Evolutionary conservation across 192 early-diverging fungal species (phyloP), one percentile per base, ranked within the genome.

Genomic region (Podila epigama): DNA sequence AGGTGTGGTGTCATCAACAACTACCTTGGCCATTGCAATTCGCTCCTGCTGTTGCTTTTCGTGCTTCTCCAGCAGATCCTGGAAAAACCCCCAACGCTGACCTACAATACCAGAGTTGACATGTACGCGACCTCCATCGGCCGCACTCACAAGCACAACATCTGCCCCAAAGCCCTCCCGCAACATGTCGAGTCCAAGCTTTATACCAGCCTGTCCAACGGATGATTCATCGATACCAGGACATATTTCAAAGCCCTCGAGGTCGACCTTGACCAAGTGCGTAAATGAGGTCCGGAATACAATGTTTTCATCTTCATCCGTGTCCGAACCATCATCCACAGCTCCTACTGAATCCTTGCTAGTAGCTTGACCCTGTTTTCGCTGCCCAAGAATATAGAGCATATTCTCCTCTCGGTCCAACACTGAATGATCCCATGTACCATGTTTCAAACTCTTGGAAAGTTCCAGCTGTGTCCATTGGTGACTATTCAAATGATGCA

Each of bases 401-500:
- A 41, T 63, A 33, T 77, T 68, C 2, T 22, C 50, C 16, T 68
- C 50, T 3, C 59, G 66, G 22, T 77, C 73, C 31, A 68, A 33
- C 3, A 77, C 56, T 7, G 73, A 63, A 13, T 60, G 60, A 42
- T 50, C 57, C 73, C 73, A 77, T 13, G 56, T 29, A 9, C 73
- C 73, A 1, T 22, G 4, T 13, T 52, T 42, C 50, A 77, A 18
- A 22, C 31, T 68, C 39, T 77, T 77, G 27, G 73, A 68, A 15
- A 77, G 55, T n/a, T 77, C 73, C 6, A 77, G 53, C 34, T 77
- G 73, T 22, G 60, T 68, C 73, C 73, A 77, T 22, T 77, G 73
- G 29, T 77, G 73, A 27, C 58, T 68, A 28, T 63, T 60, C 35
- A 77, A 53, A 35, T 77, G 66, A 42, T 68, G 66, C 44, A 68